Conservation (phyloP, 2,329 filamentous ascomycete species). For the Orbilia brochopaga region DNA sequence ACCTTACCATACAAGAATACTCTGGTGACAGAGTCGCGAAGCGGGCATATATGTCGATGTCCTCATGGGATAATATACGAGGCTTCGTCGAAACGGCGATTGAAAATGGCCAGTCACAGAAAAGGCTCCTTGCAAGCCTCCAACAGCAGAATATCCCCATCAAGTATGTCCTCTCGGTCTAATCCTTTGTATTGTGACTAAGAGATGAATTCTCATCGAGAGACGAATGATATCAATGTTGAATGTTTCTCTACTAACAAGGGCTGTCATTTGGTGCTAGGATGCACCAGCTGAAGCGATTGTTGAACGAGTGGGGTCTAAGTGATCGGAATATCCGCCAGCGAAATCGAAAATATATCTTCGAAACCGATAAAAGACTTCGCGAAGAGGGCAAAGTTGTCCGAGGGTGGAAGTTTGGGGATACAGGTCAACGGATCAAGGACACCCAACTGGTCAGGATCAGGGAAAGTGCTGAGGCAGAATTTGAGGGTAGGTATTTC, state of each 20-base stretch:
- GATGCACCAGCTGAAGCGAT: conserved; percentile 14
- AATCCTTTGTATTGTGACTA: too few species aligned
- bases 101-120: conserved; percentile 15
- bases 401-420: conserved; percentile 11
- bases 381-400: conserved; percentile 11
- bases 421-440: conserved; percentile 13
- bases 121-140: conserved; percentile 11
- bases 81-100: conserved; percentile 7
- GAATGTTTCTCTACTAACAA: too few species aligned
- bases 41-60: conserved; percentile 15
- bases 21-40: conserved; percentile 1
- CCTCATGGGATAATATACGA: conserved; percentile 23
- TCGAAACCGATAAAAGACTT: conserved; percentile 13
- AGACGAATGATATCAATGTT: too few species aligned
- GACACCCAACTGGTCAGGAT: conserved; percentile 9
- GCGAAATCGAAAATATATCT: conserved; percentile 28
- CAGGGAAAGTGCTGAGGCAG: conserved; percentile 4
- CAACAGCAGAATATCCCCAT: conserved; percentile 9
- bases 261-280: too few species aligned
- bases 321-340: conserved; percentile 23
- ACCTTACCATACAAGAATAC: background rate
- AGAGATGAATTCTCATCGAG: too few species aligned
- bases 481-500: conserved; percentile 16
- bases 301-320: conserved; percentile 31
- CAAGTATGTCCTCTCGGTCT: conserved; percentile 9